Evolutionary conservation across 2,329 filamentous ascomycete species (phyloP), one percentile per base, ranked within the genome.

Genomic region (Botrytis deweyae): DNA sequence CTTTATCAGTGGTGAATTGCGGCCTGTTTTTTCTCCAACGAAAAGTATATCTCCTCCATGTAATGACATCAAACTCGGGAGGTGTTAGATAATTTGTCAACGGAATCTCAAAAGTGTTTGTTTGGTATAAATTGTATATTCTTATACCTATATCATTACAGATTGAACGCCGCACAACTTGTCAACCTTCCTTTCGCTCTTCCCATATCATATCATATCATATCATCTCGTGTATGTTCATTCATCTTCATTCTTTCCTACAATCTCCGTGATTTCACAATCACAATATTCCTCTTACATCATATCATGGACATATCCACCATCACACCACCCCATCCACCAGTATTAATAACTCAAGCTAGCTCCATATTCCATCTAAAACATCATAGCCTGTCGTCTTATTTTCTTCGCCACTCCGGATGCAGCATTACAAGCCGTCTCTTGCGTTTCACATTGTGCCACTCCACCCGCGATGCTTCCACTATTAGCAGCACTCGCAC

Each of bases 391-490:
- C 6, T 66, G 59, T 12, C 49, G 29, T 3, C 33, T 64, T 12
- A 63, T 22, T 33, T 46, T 72, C 44, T 59, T 66, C 52, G 18
- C 42, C 20, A 29, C 40, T 8, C 36, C 38, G 29, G 33, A 55
- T 40, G 74, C 75, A 49, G 75, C 74, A 62, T 75, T 76, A 49
- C 75, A 76, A 40, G 82, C 78, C 25, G 75, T 76, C 78, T 89
- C 84, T 82, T 92, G 90, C 7, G 82, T 78, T 75, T 86, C 83
- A 83, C 90, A 92, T 73, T 90, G 85, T n/a, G 79, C 76, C 42
- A 87, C 81, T 5, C 81, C 80, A 59, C 84, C 84, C 5, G 79
- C 76, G 22, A 83, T 77, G 69, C 81, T 74, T 33, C 88, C 87
- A 20, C 82, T 78, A 80, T 91, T 91, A 73, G 87, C 87, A 42